Evolutionary conservation across 2,329 filamentous ascomycete species (phyloP), one percentile per base, ranked within the genome.

Genomic region (Myriosclerotinia curreyana): DNA sequence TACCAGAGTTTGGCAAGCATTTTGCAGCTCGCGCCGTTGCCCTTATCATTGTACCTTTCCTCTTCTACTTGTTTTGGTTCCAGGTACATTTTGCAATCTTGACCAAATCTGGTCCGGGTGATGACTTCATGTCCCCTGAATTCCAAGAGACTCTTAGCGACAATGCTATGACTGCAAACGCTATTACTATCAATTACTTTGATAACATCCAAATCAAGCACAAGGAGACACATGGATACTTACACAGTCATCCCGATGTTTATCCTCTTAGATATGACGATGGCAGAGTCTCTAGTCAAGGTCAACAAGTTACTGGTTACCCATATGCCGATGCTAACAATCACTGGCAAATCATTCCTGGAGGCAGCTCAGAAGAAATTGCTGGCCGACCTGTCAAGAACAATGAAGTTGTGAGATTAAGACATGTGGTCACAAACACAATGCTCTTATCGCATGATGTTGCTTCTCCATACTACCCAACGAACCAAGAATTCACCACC

Each of bases 41-140:
- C 17, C 82, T 99, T 64, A 91, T 98, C 71, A 76, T 96, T 70
- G 85, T 98, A 70, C 95, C 95, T 17, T 97, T 99, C 82, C 82
- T 98, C 74, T 96, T 99, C 79, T 99, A 99, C 78, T 85, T 99
- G 54, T 98, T 99, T 83, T 99, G 95, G 95, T 99, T 99, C 87
- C 95, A 99, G 82, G 93, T 99, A 38, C 95, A 99, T 79, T 99
- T 99, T 77, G 83, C 91, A 52, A 91, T 99, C 72, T 83, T 99
- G 67, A 89, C 80, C 69, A 85, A 88, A 66, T 98, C 95, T 60
- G 95, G 95, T 44, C 94, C 95, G 52, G 95, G 95, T 62, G 95
- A 99, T 75, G 94, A 98, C 74, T 99, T 99, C 79, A 99, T 99
- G 95, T 92, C 90, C 5, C 95, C 95, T 1, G 92, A 95, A 74